A percentile compares a stretch with the other conserved stretches of the same genome.
Conservation (phyloP, 768 basidiomycete species). For the Gautieria morchelliformis region DNA sequence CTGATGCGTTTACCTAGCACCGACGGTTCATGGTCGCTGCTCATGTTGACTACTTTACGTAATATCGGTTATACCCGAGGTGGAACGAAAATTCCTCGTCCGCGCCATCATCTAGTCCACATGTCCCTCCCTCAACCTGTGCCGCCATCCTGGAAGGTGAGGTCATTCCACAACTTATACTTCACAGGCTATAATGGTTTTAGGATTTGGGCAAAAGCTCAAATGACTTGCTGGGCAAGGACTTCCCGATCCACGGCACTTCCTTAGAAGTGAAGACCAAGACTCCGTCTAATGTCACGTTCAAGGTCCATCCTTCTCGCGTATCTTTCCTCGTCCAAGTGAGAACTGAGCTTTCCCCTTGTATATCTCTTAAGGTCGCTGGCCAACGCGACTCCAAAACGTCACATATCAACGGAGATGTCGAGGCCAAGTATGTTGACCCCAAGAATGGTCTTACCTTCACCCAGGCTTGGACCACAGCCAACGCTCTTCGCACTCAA, state of each 20-base stretch:
- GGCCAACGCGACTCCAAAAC: constrained; percentile 74
- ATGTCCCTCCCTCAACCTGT: constrained; percentile 95
- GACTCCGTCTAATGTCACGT: constrained; percentile 81
- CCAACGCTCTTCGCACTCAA: constrained; percentile 84
- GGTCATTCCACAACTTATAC: constrained; percentile 11
- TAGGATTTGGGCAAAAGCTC: constrained; percentile 97
- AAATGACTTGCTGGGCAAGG: constrained; percentile 87
- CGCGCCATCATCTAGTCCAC: background rate
- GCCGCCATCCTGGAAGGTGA: constrained; percentile 93
- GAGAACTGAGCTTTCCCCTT: background rate
- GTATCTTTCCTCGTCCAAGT: background rate
- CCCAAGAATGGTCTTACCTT: constrained; percentile 86
- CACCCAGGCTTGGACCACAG: constrained; percentile 94
- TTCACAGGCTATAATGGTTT: constrained; percentile 5
- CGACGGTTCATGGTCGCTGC: constrained; percentile 28
- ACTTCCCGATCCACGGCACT: constrained; percentile 73
- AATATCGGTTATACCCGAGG: background rate
- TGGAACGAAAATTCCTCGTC: background rate
- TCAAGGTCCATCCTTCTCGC: constrained; percentile 43
- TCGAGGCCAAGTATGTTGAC: constrained; percentile 93
- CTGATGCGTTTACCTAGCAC: constrained; percentile 60
- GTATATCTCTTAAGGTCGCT: constrained; percentile 35
- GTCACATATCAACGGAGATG: constrained; percentile 69
- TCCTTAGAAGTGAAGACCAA: constrained; percentile 81
- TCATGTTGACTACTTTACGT: background rate